Evolutionary conservation across 225 moss, liverwort and hornwort genomes (phyloP), one percentile per base, ranked within the genome.

Genomic region (Bryum argenteum): DNA sequence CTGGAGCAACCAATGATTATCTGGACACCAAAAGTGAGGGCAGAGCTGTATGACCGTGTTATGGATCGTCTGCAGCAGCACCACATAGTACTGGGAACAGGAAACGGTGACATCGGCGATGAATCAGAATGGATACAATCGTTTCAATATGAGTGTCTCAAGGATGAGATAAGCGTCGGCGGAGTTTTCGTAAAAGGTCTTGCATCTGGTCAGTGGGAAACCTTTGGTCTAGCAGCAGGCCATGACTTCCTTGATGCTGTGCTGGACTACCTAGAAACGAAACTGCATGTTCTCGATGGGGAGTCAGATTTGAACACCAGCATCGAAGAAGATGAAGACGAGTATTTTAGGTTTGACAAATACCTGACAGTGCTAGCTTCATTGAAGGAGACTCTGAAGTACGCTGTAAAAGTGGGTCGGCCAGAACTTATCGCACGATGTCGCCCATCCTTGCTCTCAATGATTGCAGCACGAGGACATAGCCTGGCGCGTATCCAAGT

Each of bases 121-220:
- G 97, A 98, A 81, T 70, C 89, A 45, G 94, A 94, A 61, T 98
- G 97, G 97, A 70, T 98, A 66, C 86, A 91, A 63, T 79, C 81
- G 63, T 98, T 98, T 59, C 79, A 80, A 15, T 94, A 91, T 57
- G 81, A 92, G 61, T 92, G 88, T 64, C 77, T 92, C 39, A 88
- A 91, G 83, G 87, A 84, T 75, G 94, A 98, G 70, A 89, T 92
- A n/a, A 85, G 87, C 45, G 83, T 98, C 57, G 97, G 97, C 58
- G 92, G 91, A 76, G 71, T 98, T 17, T 98, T 85, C 66, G 85
- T 94, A 8, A 94, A 88, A 79, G 87, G 88, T 58, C 88, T 98
- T 57, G 94, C 92, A 24, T 75, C 78, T 75, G 94, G 94, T 62
- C 90, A 85, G 65, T 98, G 94, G 97, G 88, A 94, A 58, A 86